Evolutionary conservation across 140 eudicot species (phyloP), one percentile per base, ranked within the genome.

Genomic region (Erigeron philadelphicus): DNA sequence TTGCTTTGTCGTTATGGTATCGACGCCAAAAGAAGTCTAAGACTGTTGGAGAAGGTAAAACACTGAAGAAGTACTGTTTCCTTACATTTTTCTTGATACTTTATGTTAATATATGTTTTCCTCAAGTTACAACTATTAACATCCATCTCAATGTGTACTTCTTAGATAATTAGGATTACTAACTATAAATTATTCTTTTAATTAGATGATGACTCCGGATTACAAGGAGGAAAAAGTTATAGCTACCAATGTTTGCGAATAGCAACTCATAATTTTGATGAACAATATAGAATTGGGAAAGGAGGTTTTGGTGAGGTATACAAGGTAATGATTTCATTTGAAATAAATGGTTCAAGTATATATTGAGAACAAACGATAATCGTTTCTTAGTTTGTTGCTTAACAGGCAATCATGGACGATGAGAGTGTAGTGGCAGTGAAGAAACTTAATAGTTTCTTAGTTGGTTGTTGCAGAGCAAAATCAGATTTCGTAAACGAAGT

Each of bases 301-400:
- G 90, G 90, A 45, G 85, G 90, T 61, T 85, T 79, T 54, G 90
- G 87, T 11, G 85, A 79, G 40, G 90, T 85, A 11, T 85, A 54
- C 83, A 85, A 82, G 90, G 90, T 85, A 63, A 55, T n/a, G 43
- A 21, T 10, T n/a, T 15, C 12, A 1, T 40, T 2, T 31, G 0
- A 5, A 31, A 31, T 31, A 31, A 17, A 62, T 62, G 47, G 16
- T 3, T 10, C 41, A 1, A 16, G 8, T 2, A 1, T 54, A 7
- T 58, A 21, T 4, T 11, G 19, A 18, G 25, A 0, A 21, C 63
- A 18, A 9, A 13, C 17, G 23, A 48, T 4, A 18, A 21, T 21
- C 12, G 44, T 5, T 13, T 17, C 54, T 17, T 31, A 3, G 21
- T 57, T 66, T 31, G 11, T 75, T 43, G 13, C 16, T n/a, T 44